Evolutionary conservation across 495 filamentous ascomycete species (phyloP).

Genomic region (Halenospora varia): DNA sequence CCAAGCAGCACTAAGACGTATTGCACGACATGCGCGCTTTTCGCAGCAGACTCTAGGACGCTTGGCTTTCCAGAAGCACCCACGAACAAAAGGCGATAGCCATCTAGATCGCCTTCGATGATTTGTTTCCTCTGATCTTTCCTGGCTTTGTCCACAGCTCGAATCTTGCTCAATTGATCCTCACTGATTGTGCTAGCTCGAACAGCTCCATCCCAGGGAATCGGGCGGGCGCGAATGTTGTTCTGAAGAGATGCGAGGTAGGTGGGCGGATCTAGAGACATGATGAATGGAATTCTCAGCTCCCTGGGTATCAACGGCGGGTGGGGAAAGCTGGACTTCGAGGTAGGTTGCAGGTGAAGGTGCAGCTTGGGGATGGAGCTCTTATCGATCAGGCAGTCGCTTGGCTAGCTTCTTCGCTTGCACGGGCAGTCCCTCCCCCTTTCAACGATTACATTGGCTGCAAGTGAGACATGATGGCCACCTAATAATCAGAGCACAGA

Average conservation of each 20-base stretch:
- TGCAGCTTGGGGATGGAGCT: neutral
- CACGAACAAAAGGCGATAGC: constrained; percentile 74
- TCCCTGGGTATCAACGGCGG: constrained; percentile 5
- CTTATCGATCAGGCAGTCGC: neutral
- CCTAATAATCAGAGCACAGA: no score
- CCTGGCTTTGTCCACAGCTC: constrained; percentile 93
- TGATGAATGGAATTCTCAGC: constrained; percentile 16
- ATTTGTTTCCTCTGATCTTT: constrained; percentile 80
- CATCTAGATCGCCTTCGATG: constrained; percentile 72
- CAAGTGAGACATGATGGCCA: no score
- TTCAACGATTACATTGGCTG: no score
- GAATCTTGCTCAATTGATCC: constrained; percentile 91
- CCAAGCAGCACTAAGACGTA: constrained; percentile 87
- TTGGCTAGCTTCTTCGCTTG: neutral
- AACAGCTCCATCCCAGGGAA: constrained; percentile 97
- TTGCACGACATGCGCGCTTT: constrained; percentile 83
- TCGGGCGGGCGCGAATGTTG: constrained; percentile 90
- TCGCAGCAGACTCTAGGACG: constrained; percentile 75
- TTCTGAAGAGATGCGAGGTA: constrained; percentile 90
- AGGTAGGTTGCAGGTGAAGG: no score
- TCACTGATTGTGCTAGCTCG: constrained; percentile 92
- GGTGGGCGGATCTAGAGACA: constrained; percentile 53
- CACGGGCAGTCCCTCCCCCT: neutral
- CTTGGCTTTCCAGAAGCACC: constrained; percentile 67
- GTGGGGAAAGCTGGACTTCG: no score